Evolutionary conservation across 768 basidiomycete genomes (phyloP).

Genomic region (Pisolithus albus): DNA sequence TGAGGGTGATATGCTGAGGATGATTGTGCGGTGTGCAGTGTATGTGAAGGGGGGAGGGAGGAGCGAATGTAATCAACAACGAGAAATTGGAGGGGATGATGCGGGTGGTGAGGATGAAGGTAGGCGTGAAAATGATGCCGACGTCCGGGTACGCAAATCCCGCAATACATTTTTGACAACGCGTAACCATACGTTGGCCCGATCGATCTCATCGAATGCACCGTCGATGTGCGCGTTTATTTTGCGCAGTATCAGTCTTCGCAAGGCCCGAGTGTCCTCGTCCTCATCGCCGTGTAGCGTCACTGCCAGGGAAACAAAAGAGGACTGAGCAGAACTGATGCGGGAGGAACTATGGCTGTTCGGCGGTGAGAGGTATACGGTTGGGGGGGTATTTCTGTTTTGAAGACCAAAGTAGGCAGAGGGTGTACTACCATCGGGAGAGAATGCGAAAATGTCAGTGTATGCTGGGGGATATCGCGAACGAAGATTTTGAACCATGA

Average conservation of each 20-base stretch:
- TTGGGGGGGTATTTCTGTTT: background rate
- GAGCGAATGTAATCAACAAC: background rate
- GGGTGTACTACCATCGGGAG: conserved; percentile 3
- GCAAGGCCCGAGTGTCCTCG: conserved; percentile 55
- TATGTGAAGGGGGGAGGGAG: background rate
- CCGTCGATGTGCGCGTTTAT: conserved; percentile 50
- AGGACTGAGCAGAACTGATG: conserved; percentile 26
- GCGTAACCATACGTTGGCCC: conserved; percentile 49
- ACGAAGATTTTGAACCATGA: conserved; percentile 38
- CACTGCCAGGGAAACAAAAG: conserved; percentile 39
- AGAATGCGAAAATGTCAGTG: conserved; percentile 16
- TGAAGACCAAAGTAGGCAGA: conserved; percentile 4
- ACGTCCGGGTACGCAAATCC: conserved; percentile 36
- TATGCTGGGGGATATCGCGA: conserved; percentile 17
- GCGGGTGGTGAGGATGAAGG: background rate
- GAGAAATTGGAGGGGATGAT: background rate
- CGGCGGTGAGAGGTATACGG: conserved; percentile 19
- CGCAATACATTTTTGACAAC: conserved; percentile 59
- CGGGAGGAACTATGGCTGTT: conserved; percentile 12
- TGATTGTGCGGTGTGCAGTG: background rate
- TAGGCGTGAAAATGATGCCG: conserved; percentile 1
- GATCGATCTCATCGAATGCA: conserved; percentile 60
- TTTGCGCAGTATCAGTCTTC: conserved; percentile 59
- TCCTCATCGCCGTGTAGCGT: conserved; percentile 52
- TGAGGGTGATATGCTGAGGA: background rate